Evolutionary conservation across 2,329 filamentous ascomycete genomes (phyloP), one percentile per base, ranked within the genome.

Genomic region (Cercospora zeina): DNA sequence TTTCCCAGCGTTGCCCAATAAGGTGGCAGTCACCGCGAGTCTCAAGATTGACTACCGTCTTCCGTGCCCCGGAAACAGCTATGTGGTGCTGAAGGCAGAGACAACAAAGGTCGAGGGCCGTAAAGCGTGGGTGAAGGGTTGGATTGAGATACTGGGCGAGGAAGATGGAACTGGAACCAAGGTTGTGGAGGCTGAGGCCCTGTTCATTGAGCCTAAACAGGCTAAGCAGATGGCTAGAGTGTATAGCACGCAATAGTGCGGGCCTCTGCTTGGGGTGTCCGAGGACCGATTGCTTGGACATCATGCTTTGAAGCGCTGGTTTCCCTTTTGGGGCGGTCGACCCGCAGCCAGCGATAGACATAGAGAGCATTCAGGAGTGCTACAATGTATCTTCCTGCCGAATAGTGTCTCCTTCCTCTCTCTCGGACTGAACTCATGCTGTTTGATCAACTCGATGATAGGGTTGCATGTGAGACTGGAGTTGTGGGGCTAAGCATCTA

Each of bases 111-210:
- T 93, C 1, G 92, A 97, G 73, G 93, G 95, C 0, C 83, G 95
- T 65, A 97, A 97, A 80, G 93, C 92, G 11, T 97, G 91, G 91
- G 91, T 97, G 1, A 88, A 90, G 77, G 95, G 91, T 1, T 85
- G 86, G 69, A 87, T 97, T 70, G 92, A 96, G 82, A 88, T 90
- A 59, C 77, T 97, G 64, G 84, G 85, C 62, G 77, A 81, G 27
- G 70, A 68, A 8, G 70, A 82, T 13, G 78, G 82, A 27, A 80
- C 79, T 68, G 81, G 86, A 34, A 85, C 82, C 14, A 82, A 93
- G 53, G 76, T 97, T 62, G 91, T 89, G 7, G 90, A 96, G 77
- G 93, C 91, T 0, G 89, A 89, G 73, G 92, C 89, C 2, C 77
- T 99, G 68, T 97, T 96, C 74, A 84, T 97, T 71, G 91, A 95